A percentile compares a stretch with the other conserved stretches of the same genome.
These are phyloP conservation scores for Rhododendron griersonianum DNA, from an alignment of 148 eudicot species.

Conservation along the genomic window DNA sequence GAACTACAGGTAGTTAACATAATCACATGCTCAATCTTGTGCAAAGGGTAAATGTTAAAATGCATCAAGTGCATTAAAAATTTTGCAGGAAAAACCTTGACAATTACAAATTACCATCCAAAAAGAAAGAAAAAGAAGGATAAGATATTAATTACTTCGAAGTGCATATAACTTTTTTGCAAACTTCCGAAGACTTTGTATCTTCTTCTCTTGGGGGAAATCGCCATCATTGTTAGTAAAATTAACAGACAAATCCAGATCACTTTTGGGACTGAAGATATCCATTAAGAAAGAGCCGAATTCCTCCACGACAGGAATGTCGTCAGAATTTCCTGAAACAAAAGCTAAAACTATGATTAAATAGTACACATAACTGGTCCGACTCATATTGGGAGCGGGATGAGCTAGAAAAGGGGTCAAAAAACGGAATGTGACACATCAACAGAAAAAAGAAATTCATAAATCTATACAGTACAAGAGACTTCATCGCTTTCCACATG, in stretches of 20 bases:
- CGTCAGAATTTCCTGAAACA: slow-evolving; percentile 47
- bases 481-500: background rate
- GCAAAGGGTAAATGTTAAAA: background rate
- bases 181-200: slow-evolving; percentile 60
- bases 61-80: background rate
- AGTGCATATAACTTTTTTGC: slow-evolving; percentile 50
- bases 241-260: slow-evolving; percentile 86
- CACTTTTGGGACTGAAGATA: slow-evolving; percentile 71
- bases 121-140: background rate
- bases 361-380: background rate
- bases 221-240: slow-evolving; percentile 31
- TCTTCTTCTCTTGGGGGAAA: slow-evolving; percentile 45
- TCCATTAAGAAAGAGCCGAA: slow-evolving; percentile 92
- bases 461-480: background rate
- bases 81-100: background rate
- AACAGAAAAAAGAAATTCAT: background rate
- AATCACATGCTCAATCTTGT: background rate
- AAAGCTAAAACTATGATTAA: background rate
- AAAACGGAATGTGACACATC: background rate
- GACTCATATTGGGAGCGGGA: background rate
- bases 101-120: background rate
- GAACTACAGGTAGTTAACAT: background rate
- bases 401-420: background rate
- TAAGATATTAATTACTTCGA: slow-evolving; percentile 45
- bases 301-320: slow-evolving; percentile 61